These are phyloP conservation scores for Lyophyllum shimeji DNA, from an alignment of 768 basidiomycete species.

Conservation along the genomic window DNA sequence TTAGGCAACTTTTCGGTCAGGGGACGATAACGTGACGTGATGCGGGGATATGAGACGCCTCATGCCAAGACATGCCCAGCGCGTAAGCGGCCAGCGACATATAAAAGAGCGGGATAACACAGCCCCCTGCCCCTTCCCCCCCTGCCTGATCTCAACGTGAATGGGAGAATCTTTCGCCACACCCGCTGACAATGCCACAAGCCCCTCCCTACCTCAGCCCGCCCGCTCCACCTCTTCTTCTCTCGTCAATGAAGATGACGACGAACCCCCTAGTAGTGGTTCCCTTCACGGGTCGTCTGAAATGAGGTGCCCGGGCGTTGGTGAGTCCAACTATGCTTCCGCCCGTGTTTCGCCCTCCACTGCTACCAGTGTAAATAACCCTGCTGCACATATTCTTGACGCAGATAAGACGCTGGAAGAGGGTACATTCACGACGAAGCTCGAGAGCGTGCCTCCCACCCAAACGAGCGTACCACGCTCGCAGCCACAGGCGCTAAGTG, in stretches of 20 bases:
- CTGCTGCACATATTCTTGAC: constrained; percentile 12
- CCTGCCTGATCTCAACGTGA: constrained; percentile 23
- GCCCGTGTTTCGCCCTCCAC: neutral
- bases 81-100: neutral
- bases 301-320: constrained; percentile 19
- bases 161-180: constrained; percentile 36
- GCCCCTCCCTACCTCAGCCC: constrained; percentile 31
- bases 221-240: constrained; percentile 18
- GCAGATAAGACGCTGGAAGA: constrained; percentile 22
- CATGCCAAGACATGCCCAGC: constrained; percentile 4
- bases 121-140: neutral
- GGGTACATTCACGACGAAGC: neutral
- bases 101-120: neutral
- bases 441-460: neutral
- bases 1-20: neutral
- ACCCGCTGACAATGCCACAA: constrained; percentile 27
- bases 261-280: constrained; percentile 45
- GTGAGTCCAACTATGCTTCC: constrained; percentile 3
- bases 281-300: constrained; percentile 29
- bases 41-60: constrained; percentile 1
- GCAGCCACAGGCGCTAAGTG: constrained; percentile 2
- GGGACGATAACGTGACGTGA: constrained; percentile 2
- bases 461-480: neutral
- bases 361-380: constrained; percentile 5
- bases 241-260: constrained; percentile 38